Percentiles rank a stretch among this genome's conserved stretches.
Evolutionary conservation across 2,329 filamentous ascomycete species (phyloP).

Genomic region (Rhinocladiella mackenziei): DNA sequence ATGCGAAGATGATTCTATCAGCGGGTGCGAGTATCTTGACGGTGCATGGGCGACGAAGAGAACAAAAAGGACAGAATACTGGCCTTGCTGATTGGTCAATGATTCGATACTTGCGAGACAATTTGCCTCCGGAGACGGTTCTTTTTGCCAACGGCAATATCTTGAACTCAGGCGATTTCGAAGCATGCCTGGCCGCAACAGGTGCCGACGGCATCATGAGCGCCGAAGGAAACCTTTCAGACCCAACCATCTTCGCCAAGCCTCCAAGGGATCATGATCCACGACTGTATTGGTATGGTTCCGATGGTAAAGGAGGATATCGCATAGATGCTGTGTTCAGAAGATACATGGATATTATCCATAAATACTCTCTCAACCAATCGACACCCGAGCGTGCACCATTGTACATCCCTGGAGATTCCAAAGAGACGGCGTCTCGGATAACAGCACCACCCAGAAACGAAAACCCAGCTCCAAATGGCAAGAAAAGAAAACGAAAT

Average conservation of each 20-base stretch:
- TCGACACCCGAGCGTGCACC: constrained; percentile 64
- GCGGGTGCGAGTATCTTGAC: constrained; percentile 92
- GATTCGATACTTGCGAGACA: constrained; percentile 76
- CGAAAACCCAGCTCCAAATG: neutral
- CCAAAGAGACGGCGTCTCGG: constrained; percentile 19
- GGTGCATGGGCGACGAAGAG: constrained; percentile 79
- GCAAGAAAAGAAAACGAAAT: constrained; percentile 39
- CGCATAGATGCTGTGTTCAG: constrained; percentile 82
- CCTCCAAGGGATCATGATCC: constrained; percentile 65
- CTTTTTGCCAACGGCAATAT: constrained; percentile 97
- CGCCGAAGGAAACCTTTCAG: constrained; percentile 89
- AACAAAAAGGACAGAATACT: constrained; percentile 95
- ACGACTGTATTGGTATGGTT: constrained; percentile 77
- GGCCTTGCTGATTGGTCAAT: constrained; percentile 89
- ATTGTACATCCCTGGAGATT: constrained; percentile 64
- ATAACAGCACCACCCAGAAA: neutral
- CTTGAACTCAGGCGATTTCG: constrained; percentile 72
- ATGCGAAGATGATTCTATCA: constrained; percentile 78
- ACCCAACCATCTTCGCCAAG: constrained; percentile 78
- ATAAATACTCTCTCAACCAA: constrained; percentile 67
- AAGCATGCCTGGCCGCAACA: constrained; percentile 72
- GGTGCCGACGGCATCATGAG: constrained; percentile 93
- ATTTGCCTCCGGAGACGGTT: constrained; percentile 79
- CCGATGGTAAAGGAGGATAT: constrained; percentile 75
- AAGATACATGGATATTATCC: constrained; percentile 85